Conservation (phyloP, 495 filamentous ascomycete genomes). For the Cenococcum geophilum region DNA sequence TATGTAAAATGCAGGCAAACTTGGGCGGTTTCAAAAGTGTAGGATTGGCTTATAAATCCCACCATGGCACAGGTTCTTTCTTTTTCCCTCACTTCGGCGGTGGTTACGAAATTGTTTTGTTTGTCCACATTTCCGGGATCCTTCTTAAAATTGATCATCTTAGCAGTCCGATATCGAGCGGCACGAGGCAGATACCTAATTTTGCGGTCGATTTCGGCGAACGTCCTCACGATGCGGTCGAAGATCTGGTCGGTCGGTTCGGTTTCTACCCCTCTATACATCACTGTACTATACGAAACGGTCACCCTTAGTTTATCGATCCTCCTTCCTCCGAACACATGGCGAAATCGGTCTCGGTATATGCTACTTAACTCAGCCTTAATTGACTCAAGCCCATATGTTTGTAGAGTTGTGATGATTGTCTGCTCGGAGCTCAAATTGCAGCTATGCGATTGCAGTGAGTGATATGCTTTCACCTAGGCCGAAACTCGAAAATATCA, state of each 20-base stretch:
- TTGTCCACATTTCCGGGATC: conserved; percentile 6
- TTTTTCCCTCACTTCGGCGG: conserved; percentile 6
- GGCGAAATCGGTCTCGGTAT: neutral
- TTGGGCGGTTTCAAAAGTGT: conserved; percentile 3
- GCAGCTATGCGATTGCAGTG: too few relatives aligned
- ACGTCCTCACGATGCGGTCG: conserved; percentile 20
- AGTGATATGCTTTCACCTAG: too few relatives aligned
- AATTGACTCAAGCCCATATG: too few relatives aligned
- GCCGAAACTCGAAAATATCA: too few relatives aligned
- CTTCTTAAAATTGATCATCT: conserved; percentile 17
- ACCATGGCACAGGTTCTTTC: conserved; percentile 4
- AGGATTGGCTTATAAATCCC: neutral
- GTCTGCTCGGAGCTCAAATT: too few relatives aligned
- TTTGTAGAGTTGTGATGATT: too few relatives aligned
- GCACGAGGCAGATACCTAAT: conserved; percentile 12
- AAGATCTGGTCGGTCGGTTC: conserved; percentile 24
- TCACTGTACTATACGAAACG: conserved; percentile 28
- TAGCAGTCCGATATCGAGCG: conserved; percentile 19
- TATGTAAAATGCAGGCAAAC: neutral
- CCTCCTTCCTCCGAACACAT: neutral
- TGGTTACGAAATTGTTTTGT: neutral
- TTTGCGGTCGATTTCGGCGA: conserved; percentile 28
- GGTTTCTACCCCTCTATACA: conserved; percentile 13
- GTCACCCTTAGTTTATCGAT: conserved; percentile 5
- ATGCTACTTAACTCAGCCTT: too few relatives aligned